Conservation (phyloP, 2,329 filamentous ascomycete species). For the Neoarthrinium moseri region DNA sequence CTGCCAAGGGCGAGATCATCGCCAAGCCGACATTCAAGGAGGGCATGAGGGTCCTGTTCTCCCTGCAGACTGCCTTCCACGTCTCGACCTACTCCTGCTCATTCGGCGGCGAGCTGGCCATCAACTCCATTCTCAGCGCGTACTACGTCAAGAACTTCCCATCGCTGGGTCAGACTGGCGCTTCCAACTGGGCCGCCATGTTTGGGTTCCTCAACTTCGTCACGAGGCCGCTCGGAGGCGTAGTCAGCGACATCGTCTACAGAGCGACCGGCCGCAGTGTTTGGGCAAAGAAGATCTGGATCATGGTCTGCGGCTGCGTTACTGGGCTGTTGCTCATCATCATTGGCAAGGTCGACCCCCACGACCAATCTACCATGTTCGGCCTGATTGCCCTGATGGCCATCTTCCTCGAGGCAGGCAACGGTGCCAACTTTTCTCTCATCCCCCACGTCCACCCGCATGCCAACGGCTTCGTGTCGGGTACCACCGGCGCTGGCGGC, state of each 20-base stretch:
- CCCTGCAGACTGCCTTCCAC: constrained; percentile 55
- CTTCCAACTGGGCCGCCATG: constrained; percentile 67
- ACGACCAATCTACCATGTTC: constrained; percentile 64
- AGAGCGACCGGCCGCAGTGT: constrained; percentile 30
- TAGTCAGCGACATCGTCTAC: constrained; percentile 51
- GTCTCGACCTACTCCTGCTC: constrained; percentile 60
- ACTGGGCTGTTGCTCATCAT: constrained; percentile 61
- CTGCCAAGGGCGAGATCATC: constrained; percentile 50
- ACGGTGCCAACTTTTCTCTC: constrained; percentile 83
- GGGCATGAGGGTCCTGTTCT: constrained; percentile 43
- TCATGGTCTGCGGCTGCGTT: constrained; percentile 59
- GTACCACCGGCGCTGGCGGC: constrained; percentile 74
- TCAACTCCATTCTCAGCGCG: constrained; percentile 58
- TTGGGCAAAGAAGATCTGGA: constrained; percentile 55
- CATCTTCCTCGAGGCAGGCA: constrained; percentile 80
- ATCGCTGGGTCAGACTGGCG: constrained; percentile 51
- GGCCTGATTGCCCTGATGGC: constrained; percentile 76
- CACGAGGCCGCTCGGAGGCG: constrained; percentile 65
- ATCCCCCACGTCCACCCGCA: constrained; percentile 83
- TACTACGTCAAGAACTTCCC: constrained; percentile 63
- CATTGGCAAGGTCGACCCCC: constrained; percentile 63
- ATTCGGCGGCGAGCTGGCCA: constrained; percentile 61
- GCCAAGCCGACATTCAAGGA: constrained; percentile 56
- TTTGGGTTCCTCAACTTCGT: constrained; percentile 73
- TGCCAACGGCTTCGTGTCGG: constrained; percentile 77